Conservation (phyloP, 345 rosid genomes). For the Citrus trifoliata region DNA sequence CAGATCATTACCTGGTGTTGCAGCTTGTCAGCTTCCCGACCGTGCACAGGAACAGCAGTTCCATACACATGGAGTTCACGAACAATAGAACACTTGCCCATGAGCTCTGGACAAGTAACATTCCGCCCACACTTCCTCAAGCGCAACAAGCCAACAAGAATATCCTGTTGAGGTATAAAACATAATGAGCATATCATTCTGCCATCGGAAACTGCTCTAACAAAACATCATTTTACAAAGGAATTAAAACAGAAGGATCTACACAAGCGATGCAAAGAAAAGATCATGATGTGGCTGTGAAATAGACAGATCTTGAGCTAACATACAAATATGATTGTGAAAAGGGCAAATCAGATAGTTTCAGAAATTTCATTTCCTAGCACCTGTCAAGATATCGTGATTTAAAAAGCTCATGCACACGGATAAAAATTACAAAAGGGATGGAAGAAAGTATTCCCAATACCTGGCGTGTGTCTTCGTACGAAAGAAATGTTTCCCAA, state of each 20-base stretch:
- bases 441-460: background rate
- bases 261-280: background rate
- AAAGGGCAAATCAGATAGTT: background rate
- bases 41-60: slow-evolving; percentile 99
- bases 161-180: slow-evolving; percentile 53
- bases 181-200: background rate
- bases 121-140: slow-evolving; percentile 86
- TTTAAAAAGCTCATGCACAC: background rate
- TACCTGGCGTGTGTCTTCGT: slow-evolving; percentile 97
- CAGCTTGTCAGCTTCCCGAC: slow-evolving; percentile 89
- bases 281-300: background rate
- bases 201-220: background rate
- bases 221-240: background rate
- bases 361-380: background rate
- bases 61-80: slow-evolving; percentile 99
- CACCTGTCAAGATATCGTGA: background rate
- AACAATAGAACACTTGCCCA: slow-evolving; percentile 84
- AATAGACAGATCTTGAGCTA: background rate
- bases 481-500: slow-evolving; percentile 98
- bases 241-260: background rate
- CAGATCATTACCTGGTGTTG: slow-evolving; percentile 81
- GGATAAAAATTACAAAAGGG: background rate
- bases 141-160: slow-evolving; percentile 91
- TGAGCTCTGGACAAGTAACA: slow-evolving; percentile 86
- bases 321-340: background rate